Evolutionary conservation across 495 filamentous ascomycete species (phyloP), one percentile per base, ranked within the genome.

Genomic region (Neurospora sp.): DNA sequence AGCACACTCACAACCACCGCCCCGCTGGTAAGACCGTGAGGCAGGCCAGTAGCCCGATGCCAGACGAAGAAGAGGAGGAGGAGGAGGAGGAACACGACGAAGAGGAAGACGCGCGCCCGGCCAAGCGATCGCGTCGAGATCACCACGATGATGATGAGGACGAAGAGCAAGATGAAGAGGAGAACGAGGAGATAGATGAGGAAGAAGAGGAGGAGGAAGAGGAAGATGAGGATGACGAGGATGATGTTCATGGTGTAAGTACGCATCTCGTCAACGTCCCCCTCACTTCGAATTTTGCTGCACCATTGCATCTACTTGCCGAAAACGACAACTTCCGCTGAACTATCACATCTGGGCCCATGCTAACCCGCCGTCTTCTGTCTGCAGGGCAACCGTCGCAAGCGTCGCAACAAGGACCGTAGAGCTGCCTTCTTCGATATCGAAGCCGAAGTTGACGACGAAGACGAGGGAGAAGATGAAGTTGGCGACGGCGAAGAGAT

Each of bases 361-460:
- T 9, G 14, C 53, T 65, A 65, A 65, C 53, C 27, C 44, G 8
- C 40, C 45, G 39, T 73, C 76, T 53, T 69, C 38, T 77, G 48
- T 77, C 40, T 65, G 39, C 74, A 96, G 91, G 87, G 87, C 75
- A 93, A 90, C 75, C 91, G 92, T 59, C 86, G 89, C 74, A 98
- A 98, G 80, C 92, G 94, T 65, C 86, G 87, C 79, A 65, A 65
- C 53, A 89, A 88, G 78, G 89, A 91, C 74, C 87, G 85, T 71
- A 87, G 92, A 70, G 91, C 92, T 74, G 87, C 89, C 69, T 98
- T 97, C 89, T 87, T 99, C 82, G 96, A 99, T 87, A 91, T 92
- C 74, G 96, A 98, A 84, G 95, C 95, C 78, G 96, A 97, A 82
- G 95, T 98, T 72, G 95, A 97, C 74, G 95, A 92, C 71, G 95